A percentile compares a stretch with the other conserved stretches of the same genome.
Conservation (phyloP, 1,139 yeast species). For the Yamadazyma dendronema region DNA sequence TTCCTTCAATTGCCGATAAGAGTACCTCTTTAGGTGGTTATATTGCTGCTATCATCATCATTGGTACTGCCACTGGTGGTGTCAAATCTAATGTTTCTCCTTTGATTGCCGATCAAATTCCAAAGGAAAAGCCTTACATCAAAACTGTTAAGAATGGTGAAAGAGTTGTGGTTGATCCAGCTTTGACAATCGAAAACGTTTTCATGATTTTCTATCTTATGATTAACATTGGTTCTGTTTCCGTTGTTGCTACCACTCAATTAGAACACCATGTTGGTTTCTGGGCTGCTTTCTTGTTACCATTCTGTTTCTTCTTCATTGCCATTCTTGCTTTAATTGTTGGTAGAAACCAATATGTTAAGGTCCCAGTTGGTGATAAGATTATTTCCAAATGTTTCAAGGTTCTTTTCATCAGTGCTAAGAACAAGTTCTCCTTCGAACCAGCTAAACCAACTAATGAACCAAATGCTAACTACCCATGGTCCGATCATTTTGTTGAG, state of each 20-base stretch:
- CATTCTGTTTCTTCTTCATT: slow-evolving; percentile 64
- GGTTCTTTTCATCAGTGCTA: slow-evolving; percentile 44
- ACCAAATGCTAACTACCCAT: slow-evolving; percentile 46
- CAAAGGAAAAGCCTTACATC: slow-evolving; percentile 38
- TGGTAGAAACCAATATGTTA: slow-evolving; percentile 59
- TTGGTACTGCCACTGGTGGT: slow-evolving; percentile 81
- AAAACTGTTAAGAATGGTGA: slow-evolving; percentile 36
- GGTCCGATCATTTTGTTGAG: slow-evolving; percentile 63
- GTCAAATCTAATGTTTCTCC: slow-evolving; percentile 80
- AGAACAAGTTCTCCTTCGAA: slow-evolving; percentile 50
- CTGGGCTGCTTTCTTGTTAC: slow-evolving; percentile 52
- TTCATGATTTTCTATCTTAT: slow-evolving; percentile 43
- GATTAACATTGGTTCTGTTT: slow-evolving; percentile 42
- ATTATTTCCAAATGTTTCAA: slow-evolving; percentile 57
- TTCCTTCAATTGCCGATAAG: slow-evolving; percentile 57
- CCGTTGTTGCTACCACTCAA: slow-evolving; percentile 43
- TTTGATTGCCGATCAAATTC: slow-evolving; percentile 72
- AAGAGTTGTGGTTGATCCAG: slow-evolving; percentile 40
- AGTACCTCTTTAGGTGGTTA: slow-evolving; percentile 51
- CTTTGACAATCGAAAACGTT: slow-evolving; percentile 41
- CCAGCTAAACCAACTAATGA: slow-evolving; percentile 54
- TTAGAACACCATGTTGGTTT: slow-evolving; percentile 37
- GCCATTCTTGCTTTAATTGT: slow-evolving; percentile 54
- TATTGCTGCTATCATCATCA: slow-evolving; percentile 61
- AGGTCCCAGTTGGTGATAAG: slow-evolving; percentile 62